A percentile compares a stretch with the other conserved stretches of the same genome.
These are phyloP conservation scores for Lachnellula cervina DNA, from an alignment of 2,329 filamentous ascomycete genomes.

Conservation along the genomic window DNA sequence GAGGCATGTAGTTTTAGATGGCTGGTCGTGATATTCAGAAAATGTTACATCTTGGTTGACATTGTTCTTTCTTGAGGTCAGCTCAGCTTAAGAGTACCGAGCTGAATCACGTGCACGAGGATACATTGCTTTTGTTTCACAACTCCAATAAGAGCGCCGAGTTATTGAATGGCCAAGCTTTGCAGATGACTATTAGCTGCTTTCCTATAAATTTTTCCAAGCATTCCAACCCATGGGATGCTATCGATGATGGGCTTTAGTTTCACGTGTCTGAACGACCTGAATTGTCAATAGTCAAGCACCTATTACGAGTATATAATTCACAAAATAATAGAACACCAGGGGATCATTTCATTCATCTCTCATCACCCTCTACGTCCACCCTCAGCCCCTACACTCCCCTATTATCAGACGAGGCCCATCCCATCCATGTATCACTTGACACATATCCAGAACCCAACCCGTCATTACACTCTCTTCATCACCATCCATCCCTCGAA, in stretches of 20 bases:
- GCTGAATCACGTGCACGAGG: too few species aligned
- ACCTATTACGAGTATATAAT: neutral
- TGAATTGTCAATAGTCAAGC: neutral
- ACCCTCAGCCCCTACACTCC: conserved; percentile 16
- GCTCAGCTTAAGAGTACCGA: too few species aligned
- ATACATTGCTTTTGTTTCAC: too few species aligned
- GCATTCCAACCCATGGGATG: too few species aligned
- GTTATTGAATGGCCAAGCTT: too few species aligned
- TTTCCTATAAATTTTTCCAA: too few species aligned
- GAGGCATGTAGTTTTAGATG: neutral
- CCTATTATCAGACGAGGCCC: conserved; percentile 4
- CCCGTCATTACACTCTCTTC: conserved; percentile 9
- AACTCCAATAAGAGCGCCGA: too few species aligned
- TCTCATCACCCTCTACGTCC: conserved; percentile 4
- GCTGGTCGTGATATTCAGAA: neutral
- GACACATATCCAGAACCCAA: conserved; percentile 12
- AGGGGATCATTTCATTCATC: conserved; percentile 20
- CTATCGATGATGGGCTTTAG: too few species aligned
- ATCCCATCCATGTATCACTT: conserved; percentile 11
- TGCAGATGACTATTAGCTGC: too few species aligned
- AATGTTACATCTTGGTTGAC: neutral
- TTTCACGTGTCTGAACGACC: neutral
- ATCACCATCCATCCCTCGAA: conserved; percentile 4
- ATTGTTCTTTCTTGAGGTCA: too few species aligned
- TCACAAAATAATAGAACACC: neutral